phyloP scores from a whole-genome alignment of 257 asterid genomes.

The Capsicum baccatum region DNA sequence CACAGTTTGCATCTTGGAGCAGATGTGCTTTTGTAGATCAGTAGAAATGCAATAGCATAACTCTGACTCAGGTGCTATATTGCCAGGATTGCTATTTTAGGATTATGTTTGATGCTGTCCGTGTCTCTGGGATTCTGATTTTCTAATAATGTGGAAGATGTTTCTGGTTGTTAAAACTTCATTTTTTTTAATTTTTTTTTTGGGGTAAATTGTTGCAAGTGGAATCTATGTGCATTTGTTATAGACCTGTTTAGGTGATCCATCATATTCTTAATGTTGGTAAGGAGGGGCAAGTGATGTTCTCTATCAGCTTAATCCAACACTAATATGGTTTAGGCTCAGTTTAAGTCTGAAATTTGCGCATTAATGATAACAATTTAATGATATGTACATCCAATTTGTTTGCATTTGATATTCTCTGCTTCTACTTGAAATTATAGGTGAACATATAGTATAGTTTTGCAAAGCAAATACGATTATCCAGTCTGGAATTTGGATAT shows the following conservation, averaged over 20 bases:
- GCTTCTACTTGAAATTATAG: not conserved
- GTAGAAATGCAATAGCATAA: not conserved
- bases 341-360: constrained; percentile 5
- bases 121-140: constrained; percentile 16
- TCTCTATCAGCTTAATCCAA: not conserved
- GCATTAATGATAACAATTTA: not conserved
- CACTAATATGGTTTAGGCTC: not conserved
- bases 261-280: not conserved
- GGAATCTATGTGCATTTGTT: not conserved
- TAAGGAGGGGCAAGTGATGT: not conserved
- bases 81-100: not conserved
- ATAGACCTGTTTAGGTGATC: not conserved
- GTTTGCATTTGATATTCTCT: not conserved
- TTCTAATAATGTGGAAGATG: not conserved
- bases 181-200: too few relatives aligned
- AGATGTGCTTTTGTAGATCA: not conserved
- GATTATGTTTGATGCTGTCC: not conserved
- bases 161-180: not conserved
- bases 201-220: not conserved
- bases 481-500: too few relatives aligned
- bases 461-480: not conserved
- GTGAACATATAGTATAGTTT: not conserved
- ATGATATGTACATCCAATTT: not conserved
- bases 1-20: not conserved
- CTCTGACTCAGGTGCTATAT: not conserved